Conservation (phyloP, 2,329 filamentous ascomycete genomes). For the Microcera coccophila region DNA sequence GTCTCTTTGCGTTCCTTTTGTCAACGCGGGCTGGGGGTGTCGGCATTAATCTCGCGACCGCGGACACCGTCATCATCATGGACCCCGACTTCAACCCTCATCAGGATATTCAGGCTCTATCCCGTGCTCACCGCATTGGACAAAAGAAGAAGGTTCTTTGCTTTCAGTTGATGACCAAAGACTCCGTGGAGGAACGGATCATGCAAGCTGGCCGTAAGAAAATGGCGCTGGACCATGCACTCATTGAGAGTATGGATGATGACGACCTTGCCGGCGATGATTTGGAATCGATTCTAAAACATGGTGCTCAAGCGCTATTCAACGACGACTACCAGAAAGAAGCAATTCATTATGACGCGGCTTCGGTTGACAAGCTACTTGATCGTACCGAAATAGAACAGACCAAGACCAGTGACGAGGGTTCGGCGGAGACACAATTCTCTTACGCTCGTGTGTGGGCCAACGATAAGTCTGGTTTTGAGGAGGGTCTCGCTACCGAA, state of each 20-base stretch:
- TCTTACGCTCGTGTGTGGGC: slow-evolving; percentile 90
- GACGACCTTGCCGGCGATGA: slow-evolving; percentile 77
- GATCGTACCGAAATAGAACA: slow-evolving; percentile 80
- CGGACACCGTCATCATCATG: slow-evolving; percentile 96
- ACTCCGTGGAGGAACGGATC: slow-evolving; percentile 89
- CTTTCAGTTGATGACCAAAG: slow-evolving; percentile 88
- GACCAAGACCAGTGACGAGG: slow-evolving; percentile 59
- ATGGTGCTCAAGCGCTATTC: slow-evolving; percentile 85
- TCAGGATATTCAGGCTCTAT: slow-evolving; percentile 93
- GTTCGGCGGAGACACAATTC: slow-evolving; percentile 73
- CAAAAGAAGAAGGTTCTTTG: slow-evolving; percentile 95
- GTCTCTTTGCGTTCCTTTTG: slow-evolving; percentile 83
- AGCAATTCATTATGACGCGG: slow-evolving; percentile 76
- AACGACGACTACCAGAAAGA: slow-evolving; percentile 65
- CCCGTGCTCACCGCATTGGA: slow-evolving; percentile 90
- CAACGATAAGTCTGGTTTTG: slow-evolving; percentile 68
- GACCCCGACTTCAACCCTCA: slow-evolving; percentile 98
- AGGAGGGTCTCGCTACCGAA: slow-evolving; percentile 56
- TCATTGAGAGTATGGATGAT: slow-evolving; percentile 87
- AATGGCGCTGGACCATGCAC: slow-evolving; percentile 88
- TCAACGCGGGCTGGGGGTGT: slow-evolving; percentile 95
- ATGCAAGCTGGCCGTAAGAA: slow-evolving; percentile 94
- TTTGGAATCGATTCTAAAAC: slow-evolving; percentile 79
- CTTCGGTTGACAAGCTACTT: slow-evolving; percentile 83
- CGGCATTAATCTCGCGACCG: slow-evolving; percentile 94